Evolutionary conservation across 495 filamentous ascomycete genomes (phyloP).

Genomic region (Trichoderma reesei): DNA sequence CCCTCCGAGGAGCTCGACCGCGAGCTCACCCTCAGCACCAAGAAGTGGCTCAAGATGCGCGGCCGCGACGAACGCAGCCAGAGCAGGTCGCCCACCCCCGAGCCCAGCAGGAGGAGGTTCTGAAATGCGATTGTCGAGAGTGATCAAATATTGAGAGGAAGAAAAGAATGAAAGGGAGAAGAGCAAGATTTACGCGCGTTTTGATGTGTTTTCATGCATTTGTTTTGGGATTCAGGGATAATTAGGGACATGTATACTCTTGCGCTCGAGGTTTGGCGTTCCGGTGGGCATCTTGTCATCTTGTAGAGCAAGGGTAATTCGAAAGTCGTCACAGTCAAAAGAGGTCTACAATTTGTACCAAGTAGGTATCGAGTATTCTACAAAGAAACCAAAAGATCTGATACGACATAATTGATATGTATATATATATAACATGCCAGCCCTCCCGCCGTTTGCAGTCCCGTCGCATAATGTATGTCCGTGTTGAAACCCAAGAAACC

Average conservation of each 20-base stretch:
- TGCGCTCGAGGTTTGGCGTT: conserved; percentile 1
- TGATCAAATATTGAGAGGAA: too few relatives aligned
- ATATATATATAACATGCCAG: too few relatives aligned
- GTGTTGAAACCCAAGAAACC: background rate
- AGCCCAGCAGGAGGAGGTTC: conserved; percentile 61
- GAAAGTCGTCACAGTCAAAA: conserved; percentile 1
- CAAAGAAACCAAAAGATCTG: background rate
- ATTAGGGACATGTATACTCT: background rate
- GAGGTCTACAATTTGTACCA: background rate
- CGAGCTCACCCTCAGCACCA: conserved; percentile 76
- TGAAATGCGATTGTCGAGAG: conserved; percentile 33
- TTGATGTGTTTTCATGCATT: background rate
- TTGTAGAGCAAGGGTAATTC: background rate
- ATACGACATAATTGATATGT: conserved; percentile 9
- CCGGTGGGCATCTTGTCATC: background rate
- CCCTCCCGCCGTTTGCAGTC: background rate
- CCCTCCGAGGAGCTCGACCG: conserved; percentile 77
- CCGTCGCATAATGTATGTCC: background rate
- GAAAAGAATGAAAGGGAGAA: background rate
- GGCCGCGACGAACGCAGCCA: conserved; percentile 80
- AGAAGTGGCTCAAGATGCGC: conserved; percentile 89
- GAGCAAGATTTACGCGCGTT: too few relatives aligned
- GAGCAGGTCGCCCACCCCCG: conserved; percentile 62
- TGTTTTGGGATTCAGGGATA: background rate
- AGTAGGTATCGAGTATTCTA: background rate